Evolutionary conservation across 768 basidiomycete genomes (phyloP).

Genomic region (Boletus tylopilopsis): DNA sequence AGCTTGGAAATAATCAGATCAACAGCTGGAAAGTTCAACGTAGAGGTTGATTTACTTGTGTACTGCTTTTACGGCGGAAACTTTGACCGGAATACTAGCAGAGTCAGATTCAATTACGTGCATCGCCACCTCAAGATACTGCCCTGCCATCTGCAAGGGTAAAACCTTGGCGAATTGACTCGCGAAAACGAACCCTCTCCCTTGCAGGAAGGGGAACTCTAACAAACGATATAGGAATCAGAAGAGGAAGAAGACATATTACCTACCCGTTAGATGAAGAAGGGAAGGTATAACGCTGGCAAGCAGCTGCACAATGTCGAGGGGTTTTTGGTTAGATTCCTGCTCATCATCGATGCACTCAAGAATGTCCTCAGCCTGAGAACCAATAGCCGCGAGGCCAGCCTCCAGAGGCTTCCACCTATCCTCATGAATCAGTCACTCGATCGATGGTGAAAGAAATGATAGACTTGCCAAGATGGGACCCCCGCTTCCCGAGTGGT

Average conservation of each 20-base stretch:
- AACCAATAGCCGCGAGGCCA: conserved; percentile 74
- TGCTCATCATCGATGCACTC: conserved; percentile 76
- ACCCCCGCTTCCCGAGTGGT: conserved; percentile 50
- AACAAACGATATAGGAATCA: not conserved
- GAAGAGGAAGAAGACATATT: not conserved
- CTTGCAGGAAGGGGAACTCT: conserved; percentile 94
- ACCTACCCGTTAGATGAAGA: conserved; percentile 65
- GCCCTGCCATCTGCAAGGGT: conserved; percentile 66
- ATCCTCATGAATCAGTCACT: not conserved
- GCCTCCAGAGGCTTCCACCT: conserved; percentile 96
- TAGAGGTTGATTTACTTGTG: conserved; percentile 65
- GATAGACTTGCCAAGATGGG: conserved; percentile 56
- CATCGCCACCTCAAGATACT: conserved; percentile 86
- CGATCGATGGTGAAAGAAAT: not conserved
- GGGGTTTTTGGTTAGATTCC: conserved; percentile 58
- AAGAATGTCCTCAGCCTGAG: conserved; percentile 70
- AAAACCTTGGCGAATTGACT: conserved; percentile 80
- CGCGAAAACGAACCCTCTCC: conserved; percentile 91
- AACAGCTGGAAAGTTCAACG: not conserved
- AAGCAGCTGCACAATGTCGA: conserved; percentile 78
- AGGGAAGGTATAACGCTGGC: conserved; percentile 75
- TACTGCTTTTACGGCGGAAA: conserved; percentile 91
- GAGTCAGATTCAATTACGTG: conserved; percentile 74
- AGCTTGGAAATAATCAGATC: conserved; percentile 39
- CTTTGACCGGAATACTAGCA: conserved; percentile 82